Conservation (phyloP, 148 eudicot genomes). For the Linanthus parryae region DNA sequence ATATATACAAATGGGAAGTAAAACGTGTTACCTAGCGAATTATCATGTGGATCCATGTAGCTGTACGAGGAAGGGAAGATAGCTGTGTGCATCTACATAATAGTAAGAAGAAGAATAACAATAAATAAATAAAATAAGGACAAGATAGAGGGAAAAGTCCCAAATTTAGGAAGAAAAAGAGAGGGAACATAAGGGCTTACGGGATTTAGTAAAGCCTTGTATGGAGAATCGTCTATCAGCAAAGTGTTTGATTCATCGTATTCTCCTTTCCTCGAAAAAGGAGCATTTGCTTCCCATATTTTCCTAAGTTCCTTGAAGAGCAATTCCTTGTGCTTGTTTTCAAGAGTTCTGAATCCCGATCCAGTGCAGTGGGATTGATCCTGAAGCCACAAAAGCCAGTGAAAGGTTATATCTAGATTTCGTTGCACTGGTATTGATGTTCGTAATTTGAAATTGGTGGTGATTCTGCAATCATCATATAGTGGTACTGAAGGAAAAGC, state of each 20-base stretch:
- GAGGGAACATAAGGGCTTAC: conserved; percentile 33
- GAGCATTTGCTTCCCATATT: conserved; percentile 59
- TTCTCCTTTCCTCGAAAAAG: conserved; percentile 67
- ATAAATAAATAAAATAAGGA: background rate
- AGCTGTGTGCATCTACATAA: conserved; percentile 60
- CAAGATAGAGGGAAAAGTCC: background rate
- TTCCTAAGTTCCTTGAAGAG: conserved; percentile 74
- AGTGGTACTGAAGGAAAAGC: no score
- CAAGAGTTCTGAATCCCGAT: conserved; percentile 66
- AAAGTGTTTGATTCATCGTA: conserved; percentile 76
- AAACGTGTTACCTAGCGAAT: conserved; percentile 54
- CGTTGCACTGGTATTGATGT: background rate
- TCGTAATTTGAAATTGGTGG: no score
- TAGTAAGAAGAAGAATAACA: background rate
- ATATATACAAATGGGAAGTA: background rate
- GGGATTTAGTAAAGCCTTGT: conserved; percentile 91
- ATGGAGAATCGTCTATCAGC: conserved; percentile 94
- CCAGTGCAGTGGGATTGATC: conserved; percentile 71
- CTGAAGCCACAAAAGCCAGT: no score
- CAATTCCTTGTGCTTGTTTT: conserved; percentile 73
- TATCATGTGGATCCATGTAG: conserved; percentile 52
- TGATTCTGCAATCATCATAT: no score
- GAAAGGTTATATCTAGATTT: background rate
- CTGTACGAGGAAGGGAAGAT: conserved; percentile 65
- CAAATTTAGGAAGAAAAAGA: background rate